Base-by-base conservation (phyloP, 805 yeast species). In the Cyberlindnera misumaiensis region DNA sequence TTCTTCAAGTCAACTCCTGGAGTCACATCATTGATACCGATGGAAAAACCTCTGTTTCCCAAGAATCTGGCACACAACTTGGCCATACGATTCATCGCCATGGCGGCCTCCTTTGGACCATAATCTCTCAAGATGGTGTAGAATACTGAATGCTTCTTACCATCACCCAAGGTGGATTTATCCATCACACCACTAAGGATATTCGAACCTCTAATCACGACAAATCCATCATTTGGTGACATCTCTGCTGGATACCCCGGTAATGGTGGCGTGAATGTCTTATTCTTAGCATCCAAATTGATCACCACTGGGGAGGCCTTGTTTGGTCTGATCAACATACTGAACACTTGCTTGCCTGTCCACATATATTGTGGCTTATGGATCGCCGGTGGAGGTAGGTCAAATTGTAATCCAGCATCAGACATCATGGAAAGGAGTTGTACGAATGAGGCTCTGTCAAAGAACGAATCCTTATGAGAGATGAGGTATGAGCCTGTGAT, bases 11-110 rank as follows among this genome's bases (percentile, higher is more conserved):
- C 81, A 8, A 59, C 64, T 25, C 94, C 95, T 1, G 99, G 98
- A 2, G 96, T 93, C 30, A 93, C 99, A 64, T 93, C 99, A 51
- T 81, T 83, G 52, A 93, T 89, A 64, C 99, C 99, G 58, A 93
- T 94, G 1, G 96, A 87, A 54, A 93, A 93, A 0, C 99, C 99
- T 40, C 97, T 72, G 55, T 89, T 86, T 44, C 97, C 99, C 55
- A 93, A 68, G 60, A 65, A 93, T 54, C 99, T 71, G 1, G 99
- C 97, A 71, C 97, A 89, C 52, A 94, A 65, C 64, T 94, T 94
- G n/a, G 99, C 96, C 97, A 93, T 89, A 59, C 98, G 72, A 62
- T 94, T 90, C 98, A 93, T 93, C 5, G 97, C 96, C 18, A 66
- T 68, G 3, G 96, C 96, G 1, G 98, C 97, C 52, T 83, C 96